Evolutionary conservation across 2,329 filamentous ascomycete genomes (phyloP).

Genomic region (Paraconiothyrium sp.): DNA sequence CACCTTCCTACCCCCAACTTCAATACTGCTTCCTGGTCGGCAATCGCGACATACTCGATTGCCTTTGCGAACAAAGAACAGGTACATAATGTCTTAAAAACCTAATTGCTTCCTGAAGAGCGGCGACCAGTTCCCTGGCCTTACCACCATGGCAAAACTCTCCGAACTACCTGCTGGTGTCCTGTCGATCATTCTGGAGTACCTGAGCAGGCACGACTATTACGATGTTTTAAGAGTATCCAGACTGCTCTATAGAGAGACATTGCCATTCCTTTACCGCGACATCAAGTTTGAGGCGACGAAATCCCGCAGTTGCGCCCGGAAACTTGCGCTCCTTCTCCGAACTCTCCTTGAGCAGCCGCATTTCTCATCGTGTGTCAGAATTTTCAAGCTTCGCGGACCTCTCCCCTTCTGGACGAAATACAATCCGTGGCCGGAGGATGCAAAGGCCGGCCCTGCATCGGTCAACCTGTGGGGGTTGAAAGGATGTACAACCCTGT

Average conservation of each 20-base stretch:
- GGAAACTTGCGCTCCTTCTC: conserved; percentile 30
- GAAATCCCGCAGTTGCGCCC: conserved; percentile 30
- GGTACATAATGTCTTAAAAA: conserved; percentile 18
- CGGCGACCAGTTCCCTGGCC: conserved; percentile 1
- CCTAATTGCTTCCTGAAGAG: background rate
- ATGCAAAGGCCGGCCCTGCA: conserved; percentile 14
- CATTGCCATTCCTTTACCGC: conserved; percentile 28
- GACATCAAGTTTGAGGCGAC: conserved; percentile 32
- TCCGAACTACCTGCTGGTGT: conserved; percentile 29
- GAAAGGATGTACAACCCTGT: conserved; percentile 28
- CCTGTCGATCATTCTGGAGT: conserved; percentile 25
- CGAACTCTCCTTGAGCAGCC: conserved; percentile 35
- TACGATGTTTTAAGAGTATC: conserved; percentile 27
- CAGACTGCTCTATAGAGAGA: conserved; percentile 23
- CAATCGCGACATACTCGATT: conserved; percentile 8
- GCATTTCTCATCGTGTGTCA: conserved; percentile 25
- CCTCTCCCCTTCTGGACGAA: conserved; percentile 30
- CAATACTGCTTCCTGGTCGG: conserved; percentile 17
- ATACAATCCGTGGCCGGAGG: conserved; percentile 32
- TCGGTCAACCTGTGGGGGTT: conserved; percentile 34
- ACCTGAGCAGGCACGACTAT: conserved; percentile 26
- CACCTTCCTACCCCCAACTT: conserved; percentile 13
- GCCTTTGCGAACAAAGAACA: background rate
- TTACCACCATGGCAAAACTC: conserved; percentile 27
- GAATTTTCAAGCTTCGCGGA: conserved; percentile 27